Conservation (phyloP, 2,329 filamentous ascomycete species). For the Gyromitra esculenta region DNA sequence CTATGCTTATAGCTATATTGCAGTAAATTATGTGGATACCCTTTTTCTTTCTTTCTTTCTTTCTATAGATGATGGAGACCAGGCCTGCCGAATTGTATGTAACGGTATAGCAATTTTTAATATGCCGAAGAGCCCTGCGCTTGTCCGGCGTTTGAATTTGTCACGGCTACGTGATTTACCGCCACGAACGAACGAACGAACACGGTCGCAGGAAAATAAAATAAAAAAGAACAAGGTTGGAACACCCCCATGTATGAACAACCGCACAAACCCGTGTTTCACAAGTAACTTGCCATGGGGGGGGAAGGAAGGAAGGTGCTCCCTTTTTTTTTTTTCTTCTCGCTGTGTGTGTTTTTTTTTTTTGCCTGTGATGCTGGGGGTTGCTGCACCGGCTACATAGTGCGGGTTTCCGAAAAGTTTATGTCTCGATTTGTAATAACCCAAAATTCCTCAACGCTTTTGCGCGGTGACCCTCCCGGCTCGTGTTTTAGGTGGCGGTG, state of each 20-base stretch:
- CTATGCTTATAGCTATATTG: background rate
- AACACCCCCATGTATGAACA: conserved; percentile 11
- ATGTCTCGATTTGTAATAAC: conserved; percentile 5
- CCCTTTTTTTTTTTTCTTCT: background rate
- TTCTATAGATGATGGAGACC: background rate
- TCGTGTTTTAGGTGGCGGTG: background rate
- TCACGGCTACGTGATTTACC: conserved; percentile 28
- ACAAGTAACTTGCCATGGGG: background rate
- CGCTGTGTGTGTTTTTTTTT: background rate
- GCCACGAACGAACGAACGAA: background rate
- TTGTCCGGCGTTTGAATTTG: conserved; percentile 38
- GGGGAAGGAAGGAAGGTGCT: background rate
- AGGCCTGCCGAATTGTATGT: background rate
- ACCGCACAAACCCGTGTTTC: conserved; percentile 23
- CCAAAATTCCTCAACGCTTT: background rate
- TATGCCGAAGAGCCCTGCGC: conserved; percentile 23
- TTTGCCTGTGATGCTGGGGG: background rate
- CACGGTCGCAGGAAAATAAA: conserved; percentile 26
- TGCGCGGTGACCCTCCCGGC: background rate
- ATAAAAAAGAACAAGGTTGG: background rate
- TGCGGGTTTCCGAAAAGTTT: background rate
- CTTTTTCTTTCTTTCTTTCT: background rate
- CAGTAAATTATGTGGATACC: conserved; percentile 13
- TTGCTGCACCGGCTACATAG: background rate
- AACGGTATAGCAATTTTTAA: conserved; percentile 17